phyloP scores from a whole-genome alignment of 2,329 filamentous ascomycete genomes.

The Lasiodiplodia sp. region DNA sequence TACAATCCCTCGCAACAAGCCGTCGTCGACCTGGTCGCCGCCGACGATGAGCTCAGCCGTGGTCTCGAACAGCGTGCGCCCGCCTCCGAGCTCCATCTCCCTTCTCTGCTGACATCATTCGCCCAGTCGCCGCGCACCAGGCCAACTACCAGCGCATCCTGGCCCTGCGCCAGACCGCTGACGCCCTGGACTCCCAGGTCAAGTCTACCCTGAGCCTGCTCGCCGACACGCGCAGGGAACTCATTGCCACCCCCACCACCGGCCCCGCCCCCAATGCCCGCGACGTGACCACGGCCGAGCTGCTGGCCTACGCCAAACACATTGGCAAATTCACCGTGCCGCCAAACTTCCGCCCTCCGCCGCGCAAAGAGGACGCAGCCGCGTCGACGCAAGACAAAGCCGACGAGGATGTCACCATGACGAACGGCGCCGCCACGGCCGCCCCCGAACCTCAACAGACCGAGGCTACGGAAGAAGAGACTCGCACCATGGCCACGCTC shows the following conservation, averaged over 20 bases:
- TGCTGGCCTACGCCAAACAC: conserved; percentile 78
- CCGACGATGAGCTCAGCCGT: conserved; percentile 71
- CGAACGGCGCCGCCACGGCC: conserved; percentile 40
- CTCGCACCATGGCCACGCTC: conserved; percentile 37
- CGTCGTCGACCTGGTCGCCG: conserved; percentile 72
- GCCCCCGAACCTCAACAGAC: conserved; percentile 31
- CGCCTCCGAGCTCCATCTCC: not conserved
- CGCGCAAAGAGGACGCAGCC: conserved; percentile 35
- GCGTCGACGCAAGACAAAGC: conserved; percentile 28
- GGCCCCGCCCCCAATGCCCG: conserved; percentile 49
- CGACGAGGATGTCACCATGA: conserved; percentile 37
- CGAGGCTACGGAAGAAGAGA: conserved; percentile 40
- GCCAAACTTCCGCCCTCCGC: conserved; percentile 56
- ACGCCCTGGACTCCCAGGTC: conserved; percentile 74
- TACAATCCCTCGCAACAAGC: conserved; percentile 77
- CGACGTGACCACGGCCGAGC: conserved; percentile 71
- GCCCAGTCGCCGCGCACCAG: conserved; percentile 74
- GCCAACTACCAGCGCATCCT: conserved; percentile 74
- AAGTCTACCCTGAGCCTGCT: conserved; percentile 74
- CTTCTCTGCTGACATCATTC: conserved; percentile 20
- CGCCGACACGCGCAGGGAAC: conserved; percentile 74
- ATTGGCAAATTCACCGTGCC: conserved; percentile 83
- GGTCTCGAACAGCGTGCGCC: conserved; percentile 69
- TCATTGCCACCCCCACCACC: conserved; percentile 60
- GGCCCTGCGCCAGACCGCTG: conserved; percentile 70